Evolutionary conservation across 164 flowering plant genomes (phyloP).

Genomic region (Protea cynaroides): DNA sequence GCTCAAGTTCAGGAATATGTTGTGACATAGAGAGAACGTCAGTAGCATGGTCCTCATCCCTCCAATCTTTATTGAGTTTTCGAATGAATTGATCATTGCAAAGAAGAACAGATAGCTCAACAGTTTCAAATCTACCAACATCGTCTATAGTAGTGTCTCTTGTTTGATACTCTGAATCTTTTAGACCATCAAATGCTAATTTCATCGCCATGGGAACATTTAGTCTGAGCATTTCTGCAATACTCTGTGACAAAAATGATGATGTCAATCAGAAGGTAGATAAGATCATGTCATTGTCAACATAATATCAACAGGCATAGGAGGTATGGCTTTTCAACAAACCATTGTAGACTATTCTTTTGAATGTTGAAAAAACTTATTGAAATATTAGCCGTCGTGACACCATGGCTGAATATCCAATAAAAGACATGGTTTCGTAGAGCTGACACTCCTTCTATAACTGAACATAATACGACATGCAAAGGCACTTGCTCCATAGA

Average conservation of each 20-base stretch:
- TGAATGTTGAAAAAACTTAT: no score
- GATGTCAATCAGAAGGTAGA: constrained; percentile 1
- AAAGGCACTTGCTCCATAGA: no score
- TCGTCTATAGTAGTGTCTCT: constrained; percentile 67
- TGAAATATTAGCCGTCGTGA: no score
- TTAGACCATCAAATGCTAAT: constrained; percentile 69
- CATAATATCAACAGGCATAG: no score
- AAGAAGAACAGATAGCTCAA: constrained; percentile 82
- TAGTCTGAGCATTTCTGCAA: constrained; percentile 76
- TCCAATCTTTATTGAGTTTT: constrained; percentile 90
- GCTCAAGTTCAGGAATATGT: constrained; percentile 73
- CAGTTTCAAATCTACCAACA: constrained; percentile 67
- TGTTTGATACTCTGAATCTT: constrained; percentile 63
- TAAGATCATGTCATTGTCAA: not conserved
- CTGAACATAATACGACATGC: no score
- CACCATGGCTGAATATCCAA: no score
- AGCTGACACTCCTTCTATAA: no score
- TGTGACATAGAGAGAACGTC: constrained; percentile 99
- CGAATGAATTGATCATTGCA: constrained; percentile 91
- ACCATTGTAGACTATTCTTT: no score
- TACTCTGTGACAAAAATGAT: constrained; percentile 39
- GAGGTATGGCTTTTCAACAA: no score
- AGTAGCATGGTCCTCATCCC: constrained; percentile 92
- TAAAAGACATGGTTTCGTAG: no score
- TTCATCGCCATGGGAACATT: constrained; percentile 95